These are phyloP conservation scores for Entonaema liquescens DNA, from an alignment of 495 filamentous ascomycete species.

Conservation along the genomic window DNA sequence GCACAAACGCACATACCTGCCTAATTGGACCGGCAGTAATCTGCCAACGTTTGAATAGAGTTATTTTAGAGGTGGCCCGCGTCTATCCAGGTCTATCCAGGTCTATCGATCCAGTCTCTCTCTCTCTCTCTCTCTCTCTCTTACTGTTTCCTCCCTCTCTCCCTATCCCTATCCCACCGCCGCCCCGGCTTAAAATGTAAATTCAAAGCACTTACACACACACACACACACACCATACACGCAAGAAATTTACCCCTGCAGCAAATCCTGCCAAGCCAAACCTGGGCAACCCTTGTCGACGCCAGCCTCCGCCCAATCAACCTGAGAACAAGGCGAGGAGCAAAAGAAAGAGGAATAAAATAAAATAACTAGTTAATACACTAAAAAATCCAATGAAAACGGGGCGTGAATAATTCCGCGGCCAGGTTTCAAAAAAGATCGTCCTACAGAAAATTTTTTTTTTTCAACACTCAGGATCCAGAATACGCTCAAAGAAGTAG, in stretches of 20 bases:
- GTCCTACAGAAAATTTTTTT: background rate
- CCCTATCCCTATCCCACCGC: conserved; percentile 5
- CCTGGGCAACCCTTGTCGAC: conserved; percentile 16
- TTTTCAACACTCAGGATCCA: background rate
- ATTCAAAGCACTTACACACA: too few species aligned
- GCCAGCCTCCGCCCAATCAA: conserved; percentile 21
- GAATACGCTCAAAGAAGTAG: background rate
- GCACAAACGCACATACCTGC: conserved; percentile 28
- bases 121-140: background rate
- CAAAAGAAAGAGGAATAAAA: background rate
- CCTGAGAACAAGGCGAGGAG: conserved; percentile 20
- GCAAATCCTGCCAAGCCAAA: conserved; percentile 25
- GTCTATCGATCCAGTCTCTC: background rate
- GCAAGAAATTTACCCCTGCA: conserved; percentile 27
- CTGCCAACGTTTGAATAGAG: conserved; percentile 32
- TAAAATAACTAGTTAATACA: too few species aligned
- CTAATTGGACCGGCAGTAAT: conserved; percentile 25
- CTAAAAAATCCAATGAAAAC: conserved; percentile 9
- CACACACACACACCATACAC: background rate
- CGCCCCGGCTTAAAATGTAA: too few species aligned
- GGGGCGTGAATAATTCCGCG: background rate
- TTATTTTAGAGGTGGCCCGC: conserved; percentile 38
- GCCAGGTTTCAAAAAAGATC: background rate
- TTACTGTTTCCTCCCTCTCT: too few species aligned
- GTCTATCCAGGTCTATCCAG: too few species aligned